A percentile compares a stretch with the other conserved stretches of the same genome.
Conservation (phyloP, 1,284 basidiomycete genomes). For the Kalmanozyma brasiliensis region DNA sequence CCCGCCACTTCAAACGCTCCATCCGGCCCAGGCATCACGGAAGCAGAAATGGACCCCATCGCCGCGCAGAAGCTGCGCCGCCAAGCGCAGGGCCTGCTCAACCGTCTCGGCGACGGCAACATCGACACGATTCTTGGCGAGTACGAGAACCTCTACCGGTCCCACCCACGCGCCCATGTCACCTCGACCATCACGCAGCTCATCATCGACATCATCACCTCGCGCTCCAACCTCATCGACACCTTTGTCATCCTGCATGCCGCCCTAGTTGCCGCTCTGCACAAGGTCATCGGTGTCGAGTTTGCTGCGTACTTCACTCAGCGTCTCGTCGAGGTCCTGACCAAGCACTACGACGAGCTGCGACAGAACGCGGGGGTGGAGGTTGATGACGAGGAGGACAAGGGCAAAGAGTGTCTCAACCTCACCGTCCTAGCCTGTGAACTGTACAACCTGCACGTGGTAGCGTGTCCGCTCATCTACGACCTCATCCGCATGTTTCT, state of each 20-base stretch:
- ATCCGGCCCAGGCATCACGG: not conserved
- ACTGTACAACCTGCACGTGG: conserved; percentile 93
- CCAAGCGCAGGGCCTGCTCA: conserved; percentile 87
- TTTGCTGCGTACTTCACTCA: conserved; percentile 75
- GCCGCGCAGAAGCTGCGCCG: conserved; percentile 76
- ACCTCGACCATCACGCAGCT: conserved; percentile 82
- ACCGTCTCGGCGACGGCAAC: conserved; percentile 88
- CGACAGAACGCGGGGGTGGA: not conserved
- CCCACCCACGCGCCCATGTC: conserved; percentile 83
- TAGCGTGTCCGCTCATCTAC: conserved; percentile 87
- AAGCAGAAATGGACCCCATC: conserved; percentile 51
- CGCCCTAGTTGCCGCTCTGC: conserved; percentile 83
- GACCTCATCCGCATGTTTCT: conserved; percentile 87
- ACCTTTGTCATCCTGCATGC: conserved; percentile 92
- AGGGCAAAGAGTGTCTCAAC: conserved; percentile 84
- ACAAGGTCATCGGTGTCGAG: conserved; percentile 87
- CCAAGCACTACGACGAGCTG: conserved; percentile 28
- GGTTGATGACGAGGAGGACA: conserved; percentile 44
- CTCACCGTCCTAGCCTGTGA: conserved; percentile 87
- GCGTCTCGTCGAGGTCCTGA: conserved; percentile 41
- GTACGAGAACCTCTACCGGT: conserved; percentile 82
- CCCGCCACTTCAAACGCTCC: conserved; percentile 1
- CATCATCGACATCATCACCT: conserved; percentile 83
- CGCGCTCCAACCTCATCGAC: conserved; percentile 82
- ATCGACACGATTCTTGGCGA: conserved; percentile 81